phyloP scores from a whole-genome alignment of 139 green algal genomes.

The Raphidocelis subcapitata region DNA sequence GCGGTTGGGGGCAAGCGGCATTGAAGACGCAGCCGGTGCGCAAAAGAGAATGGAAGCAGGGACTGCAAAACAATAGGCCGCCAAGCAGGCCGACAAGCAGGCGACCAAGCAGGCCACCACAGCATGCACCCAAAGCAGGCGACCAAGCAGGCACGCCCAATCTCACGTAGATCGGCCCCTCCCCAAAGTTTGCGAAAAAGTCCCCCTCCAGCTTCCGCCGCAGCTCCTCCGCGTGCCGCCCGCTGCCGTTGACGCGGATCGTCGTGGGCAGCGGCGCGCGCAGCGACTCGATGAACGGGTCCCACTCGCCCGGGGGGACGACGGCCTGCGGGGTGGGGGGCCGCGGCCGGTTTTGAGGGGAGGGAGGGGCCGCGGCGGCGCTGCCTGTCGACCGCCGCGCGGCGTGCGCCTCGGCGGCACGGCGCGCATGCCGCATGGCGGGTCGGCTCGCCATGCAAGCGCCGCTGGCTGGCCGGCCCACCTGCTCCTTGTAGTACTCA shows the following conservation, averaged over 20 bases:
- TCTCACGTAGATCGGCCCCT: conserved; percentile 26
- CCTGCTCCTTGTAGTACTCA: conserved; percentile 51
- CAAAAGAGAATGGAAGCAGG: too few species aligned
- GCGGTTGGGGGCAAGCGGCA: too few species aligned
- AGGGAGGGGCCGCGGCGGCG: neutral
- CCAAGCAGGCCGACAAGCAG: too few species aligned
- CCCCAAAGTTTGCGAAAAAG: conserved; percentile 66
- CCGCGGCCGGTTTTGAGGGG: too few species aligned
- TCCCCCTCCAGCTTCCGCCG: conserved; percentile 68
- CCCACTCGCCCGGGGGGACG: conserved; percentile 83
- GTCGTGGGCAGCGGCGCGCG: conserved; percentile 83
- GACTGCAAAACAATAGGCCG: too few species aligned
- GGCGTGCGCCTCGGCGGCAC: neutral
- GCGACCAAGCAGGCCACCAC: too few species aligned
- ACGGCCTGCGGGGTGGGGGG: conserved; percentile 65
- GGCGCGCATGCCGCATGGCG: neutral
- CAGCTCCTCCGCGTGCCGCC: conserved; percentile 78
- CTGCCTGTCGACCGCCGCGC: neutral
- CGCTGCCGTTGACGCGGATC: conserved; percentile 97
- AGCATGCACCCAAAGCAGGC: too few species aligned
- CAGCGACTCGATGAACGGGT: conserved; percentile 80
- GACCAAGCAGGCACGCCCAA: too few species aligned
- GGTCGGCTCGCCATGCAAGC: neutral
- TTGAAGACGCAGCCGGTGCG: too few species aligned
- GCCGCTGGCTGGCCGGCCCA: neutral